Evolutionary conservation across 257 asterid genomes (phyloP).

Genomic region (Solanum tarapatanum): DNA sequence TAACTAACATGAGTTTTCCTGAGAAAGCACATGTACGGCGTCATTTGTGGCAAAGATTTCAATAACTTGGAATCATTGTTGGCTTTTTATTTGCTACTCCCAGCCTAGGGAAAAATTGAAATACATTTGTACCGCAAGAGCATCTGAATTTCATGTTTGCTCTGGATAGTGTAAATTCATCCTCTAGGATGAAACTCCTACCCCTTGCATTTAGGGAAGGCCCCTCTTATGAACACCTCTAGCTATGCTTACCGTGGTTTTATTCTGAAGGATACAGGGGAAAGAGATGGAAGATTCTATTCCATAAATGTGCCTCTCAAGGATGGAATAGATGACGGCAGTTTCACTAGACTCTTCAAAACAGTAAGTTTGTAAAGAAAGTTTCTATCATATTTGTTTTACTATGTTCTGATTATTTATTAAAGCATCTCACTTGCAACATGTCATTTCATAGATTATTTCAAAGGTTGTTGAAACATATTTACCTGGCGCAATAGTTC

Average conservation of each 20-base stretch:
- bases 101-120: not conserved
- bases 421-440: not conserved
- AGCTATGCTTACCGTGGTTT: slow-evolving; percentile 12
- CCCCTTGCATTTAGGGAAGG: not conserved
- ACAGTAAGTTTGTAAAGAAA: slow-evolving; percentile 33
- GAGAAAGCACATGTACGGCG: not conserved
- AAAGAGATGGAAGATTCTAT: slow-evolving; percentile 85
- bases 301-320: slow-evolving; percentile 95
- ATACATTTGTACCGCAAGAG: not conserved
- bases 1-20: not conserved
- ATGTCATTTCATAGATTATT: slow-evolving; percentile 50
- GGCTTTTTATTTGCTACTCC: not conserved
- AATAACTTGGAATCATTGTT: not conserved
- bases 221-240: not conserved
- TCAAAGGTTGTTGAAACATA: slow-evolving; percentile 85
- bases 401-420: not conserved
- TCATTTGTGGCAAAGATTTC: not conserved
- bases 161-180: not conserved
- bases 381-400: not conserved
- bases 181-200: not conserved
- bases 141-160: not conserved
- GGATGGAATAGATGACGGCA: slow-evolving; percentile 90
- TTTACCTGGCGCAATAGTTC: slow-evolving; percentile 96
- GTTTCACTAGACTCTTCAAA: slow-evolving; percentile 81
- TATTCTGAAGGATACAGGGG: slow-evolving; percentile 84